Evolutionary conservation across 345 rosid species (phyloP).

Genomic region (Anacardium occidentale): DNA sequence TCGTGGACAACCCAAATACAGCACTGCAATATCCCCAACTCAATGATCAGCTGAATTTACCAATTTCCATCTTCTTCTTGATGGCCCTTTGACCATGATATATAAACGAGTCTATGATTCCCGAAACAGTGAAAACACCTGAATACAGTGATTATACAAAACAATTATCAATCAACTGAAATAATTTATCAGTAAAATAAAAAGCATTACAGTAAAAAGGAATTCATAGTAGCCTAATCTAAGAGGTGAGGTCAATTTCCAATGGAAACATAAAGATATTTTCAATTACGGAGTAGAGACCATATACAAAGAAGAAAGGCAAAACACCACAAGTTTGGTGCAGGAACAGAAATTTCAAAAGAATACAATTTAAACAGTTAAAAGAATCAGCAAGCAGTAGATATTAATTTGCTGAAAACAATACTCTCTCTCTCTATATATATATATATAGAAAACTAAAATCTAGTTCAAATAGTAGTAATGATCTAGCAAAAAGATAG

Average conservation of each 20-base stretch:
- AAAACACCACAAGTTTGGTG: neutral
- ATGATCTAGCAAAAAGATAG: neutral
- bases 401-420: neutral
- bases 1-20: slow-evolving; percentile 6
- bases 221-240: neutral
- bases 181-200: neutral
- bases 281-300: neutral
- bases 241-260: neutral
- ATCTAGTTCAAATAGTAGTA: neutral
- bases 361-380: neutral
- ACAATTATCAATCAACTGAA: neutral
- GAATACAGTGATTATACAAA: slow-evolving; percentile 17
- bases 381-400: neutral
- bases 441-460: no score
- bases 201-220: neutral
- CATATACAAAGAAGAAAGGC: neutral
- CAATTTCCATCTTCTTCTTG: slow-evolving; percentile 95
- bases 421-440: no score
- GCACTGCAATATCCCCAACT: neutral
- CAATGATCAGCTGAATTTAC: slow-evolving; percentile 66
- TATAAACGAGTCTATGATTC: slow-evolving; percentile 80
- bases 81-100: slow-evolving; percentile 93
- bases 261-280: neutral
- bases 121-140: slow-evolving; percentile 93
- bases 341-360: neutral